Percentiles rank a stretch among this genome's conserved stretches.
Evolutionary conservation across 2,329 filamentous ascomycete genomes (phyloP).

Genomic region (Cercospora sojina): DNA sequence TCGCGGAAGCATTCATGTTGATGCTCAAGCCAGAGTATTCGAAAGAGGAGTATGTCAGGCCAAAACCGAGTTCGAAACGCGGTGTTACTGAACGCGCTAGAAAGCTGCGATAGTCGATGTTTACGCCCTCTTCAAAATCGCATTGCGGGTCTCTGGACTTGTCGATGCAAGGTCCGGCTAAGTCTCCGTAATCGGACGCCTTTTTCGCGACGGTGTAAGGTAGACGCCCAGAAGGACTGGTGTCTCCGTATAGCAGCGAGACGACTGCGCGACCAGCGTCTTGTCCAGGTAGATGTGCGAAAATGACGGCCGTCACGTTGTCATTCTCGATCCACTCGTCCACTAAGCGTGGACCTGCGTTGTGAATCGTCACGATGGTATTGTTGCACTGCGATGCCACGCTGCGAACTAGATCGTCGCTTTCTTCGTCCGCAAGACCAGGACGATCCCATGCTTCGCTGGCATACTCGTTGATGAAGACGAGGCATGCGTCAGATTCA

Average conservation of each 20-base stretch:
- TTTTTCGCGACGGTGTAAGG: constrained; percentile 62
- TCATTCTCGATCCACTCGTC: constrained; percentile 62
- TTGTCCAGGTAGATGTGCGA: constrained; percentile 65
- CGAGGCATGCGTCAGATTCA: constrained; percentile 46
- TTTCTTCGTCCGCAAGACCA: constrained; percentile 42
- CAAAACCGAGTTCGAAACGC: constrained; percentile 40
- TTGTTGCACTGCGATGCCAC: constrained; percentile 61
- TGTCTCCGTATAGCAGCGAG: constrained; percentile 58
- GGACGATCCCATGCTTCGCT: constrained; percentile 43
- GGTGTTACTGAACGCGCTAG: constrained; percentile 35
- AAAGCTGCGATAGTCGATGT: constrained; percentile 41
- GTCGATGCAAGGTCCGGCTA: constrained; percentile 39
- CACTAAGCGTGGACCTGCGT: constrained; percentile 60
- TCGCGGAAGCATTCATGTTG: constrained; percentile 32
- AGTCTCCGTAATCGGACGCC: constrained; percentile 55
- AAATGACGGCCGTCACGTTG: constrained; percentile 64
- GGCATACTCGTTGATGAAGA: constrained; percentile 59
- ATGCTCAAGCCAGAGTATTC: constrained; percentile 36
- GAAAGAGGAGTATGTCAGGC: constrained; percentile 41
- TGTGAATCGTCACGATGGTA: constrained; percentile 65
- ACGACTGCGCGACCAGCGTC: constrained; percentile 59
- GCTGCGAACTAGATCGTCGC: constrained; percentile 56
- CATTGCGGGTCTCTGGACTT: constrained; percentile 32
- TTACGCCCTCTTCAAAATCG: constrained; percentile 40
- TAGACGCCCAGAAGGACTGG: constrained; percentile 58